These are phyloP conservation scores for Hypoxylon sp. DNA, from an alignment of 2,329 filamentous ascomycete species.

Conservation along the genomic window DNA sequence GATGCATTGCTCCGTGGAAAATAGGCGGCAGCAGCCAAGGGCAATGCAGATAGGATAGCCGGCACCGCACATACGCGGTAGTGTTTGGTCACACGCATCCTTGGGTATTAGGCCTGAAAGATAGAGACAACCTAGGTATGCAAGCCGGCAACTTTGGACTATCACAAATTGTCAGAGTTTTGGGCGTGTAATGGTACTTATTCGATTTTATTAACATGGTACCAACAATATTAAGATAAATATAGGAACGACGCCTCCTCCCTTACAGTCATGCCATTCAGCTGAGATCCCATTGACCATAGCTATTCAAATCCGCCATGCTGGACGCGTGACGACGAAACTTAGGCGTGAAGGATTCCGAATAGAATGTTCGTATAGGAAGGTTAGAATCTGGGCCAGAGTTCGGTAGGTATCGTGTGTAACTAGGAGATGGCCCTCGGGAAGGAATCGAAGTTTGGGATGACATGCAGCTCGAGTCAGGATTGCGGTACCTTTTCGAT, in stretches of 20 bases:
- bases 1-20: constrained; percentile 6
- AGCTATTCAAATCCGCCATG: constrained; percentile 4
- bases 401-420: not conserved
- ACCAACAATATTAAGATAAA: not conserved
- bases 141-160: not conserved
- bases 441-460: not conserved
- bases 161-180: not conserved
- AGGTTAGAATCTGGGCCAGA: not conserved
- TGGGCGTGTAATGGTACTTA: constrained; percentile 4
- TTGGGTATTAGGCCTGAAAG: not conserved
- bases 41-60: not conserved
- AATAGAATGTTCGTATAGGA: not conserved
- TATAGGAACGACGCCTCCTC: not conserved
- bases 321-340: not conserved
- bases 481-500: not conserved
- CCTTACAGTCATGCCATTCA: constrained; percentile 1
- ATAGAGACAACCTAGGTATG: constrained; percentile 1
- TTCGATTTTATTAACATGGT: constrained; percentile 6
- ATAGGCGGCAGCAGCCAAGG: constrained; percentile 5
- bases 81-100: constrained; percentile 4
- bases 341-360: constrained; percentile 3
- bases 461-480: not conserved
- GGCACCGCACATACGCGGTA: constrained; percentile 4
- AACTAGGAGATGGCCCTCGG: not conserved
- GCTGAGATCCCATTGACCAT: constrained; percentile 1